phyloP scores from a whole-genome alignment of 331 rosid species.

The Ulmus americana region DNA sequence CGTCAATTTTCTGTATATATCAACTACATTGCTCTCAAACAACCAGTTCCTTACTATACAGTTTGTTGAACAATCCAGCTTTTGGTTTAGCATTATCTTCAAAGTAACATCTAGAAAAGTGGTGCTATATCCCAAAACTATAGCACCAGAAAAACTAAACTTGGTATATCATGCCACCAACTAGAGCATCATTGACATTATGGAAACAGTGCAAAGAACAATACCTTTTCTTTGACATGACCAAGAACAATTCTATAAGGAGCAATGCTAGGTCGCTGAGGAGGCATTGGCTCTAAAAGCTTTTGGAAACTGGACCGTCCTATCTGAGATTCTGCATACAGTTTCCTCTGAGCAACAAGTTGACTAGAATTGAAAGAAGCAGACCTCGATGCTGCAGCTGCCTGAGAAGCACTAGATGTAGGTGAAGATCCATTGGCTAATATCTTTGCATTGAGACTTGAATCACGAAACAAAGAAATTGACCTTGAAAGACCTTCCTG shows the following conservation, averaged over 20 bases:
- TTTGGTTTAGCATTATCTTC: background rate
- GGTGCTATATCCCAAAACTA: slow-evolving; percentile 12
- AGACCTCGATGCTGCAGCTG: slow-evolving; percentile 30
- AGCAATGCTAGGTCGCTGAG: slow-evolving; percentile 64
- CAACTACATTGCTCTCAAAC: background rate
- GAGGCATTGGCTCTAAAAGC: slow-evolving; percentile 79
- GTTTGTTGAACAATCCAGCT: background rate
- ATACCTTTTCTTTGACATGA: slow-evolving; percentile 75
- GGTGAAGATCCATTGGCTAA: slow-evolving; percentile 32
- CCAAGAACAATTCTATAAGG: slow-evolving; percentile 86
- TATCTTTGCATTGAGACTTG: slow-evolving; percentile 18
- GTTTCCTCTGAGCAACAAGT: slow-evolving; percentile 53
- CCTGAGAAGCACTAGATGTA: slow-evolving; percentile 27
- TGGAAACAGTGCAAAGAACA: slow-evolving; percentile 16
- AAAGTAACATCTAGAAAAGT: slow-evolving; percentile 4
- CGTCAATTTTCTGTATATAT: too few relatives aligned
- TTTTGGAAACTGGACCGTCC: slow-evolving; percentile 81
- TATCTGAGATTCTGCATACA: slow-evolving; percentile 50
- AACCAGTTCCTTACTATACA: background rate
- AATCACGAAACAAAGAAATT: slow-evolving; percentile 21
- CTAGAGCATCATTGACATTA: slow-evolving; percentile 16
- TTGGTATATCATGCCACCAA: slow-evolving; percentile 13
- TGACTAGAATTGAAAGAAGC: slow-evolving; percentile 50
- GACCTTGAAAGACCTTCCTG: slow-evolving; percentile 44
- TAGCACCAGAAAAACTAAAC: slow-evolving; percentile 7